Conservation (phyloP, 108 stramenopile species). For the Asterionellopsis glacialis region DNA sequence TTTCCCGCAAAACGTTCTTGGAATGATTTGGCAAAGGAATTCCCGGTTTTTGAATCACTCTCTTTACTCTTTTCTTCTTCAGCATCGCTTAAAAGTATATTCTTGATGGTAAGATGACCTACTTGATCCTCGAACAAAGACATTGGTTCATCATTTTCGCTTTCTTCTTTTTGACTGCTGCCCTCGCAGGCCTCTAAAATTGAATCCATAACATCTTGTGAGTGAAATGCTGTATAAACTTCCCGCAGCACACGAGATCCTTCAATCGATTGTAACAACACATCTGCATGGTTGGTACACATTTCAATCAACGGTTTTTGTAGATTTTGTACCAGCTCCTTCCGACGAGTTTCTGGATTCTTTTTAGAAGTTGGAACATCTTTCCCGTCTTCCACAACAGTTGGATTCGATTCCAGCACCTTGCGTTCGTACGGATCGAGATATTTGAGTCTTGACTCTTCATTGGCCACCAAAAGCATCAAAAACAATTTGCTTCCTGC, state of each 20-base stretch:
- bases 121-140: conserved; percentile 71
- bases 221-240: conserved; percentile 51
- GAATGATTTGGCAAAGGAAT: conserved; percentile 38
- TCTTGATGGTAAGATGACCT: conserved; percentile 70
- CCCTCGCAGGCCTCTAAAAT: conserved; percentile 42
- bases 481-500: conserved; percentile 87
- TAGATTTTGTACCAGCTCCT: conserved; percentile 77
- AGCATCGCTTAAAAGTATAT: conserved; percentile 53
- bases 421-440: conserved; percentile 87
- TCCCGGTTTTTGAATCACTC: conserved; percentile 5
- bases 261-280: conserved; percentile 66
- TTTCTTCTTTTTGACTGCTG: conserved; percentile 8
- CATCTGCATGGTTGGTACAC: conserved; percentile 63
- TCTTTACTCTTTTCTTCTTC: conserved; percentile 26
- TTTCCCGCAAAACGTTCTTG: conserved; percentile 31
- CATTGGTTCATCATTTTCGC: conserved; percentile 7
- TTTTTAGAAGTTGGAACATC: conserved; percentile 81
- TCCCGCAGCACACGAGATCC: conserved; percentile 80
- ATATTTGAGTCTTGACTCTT: conserved; percentile 48
- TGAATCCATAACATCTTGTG: conserved; percentile 31
- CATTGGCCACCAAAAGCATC: conserved; percentile 61
- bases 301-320: conserved; percentile 54
- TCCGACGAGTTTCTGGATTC: conserved; percentile 70
- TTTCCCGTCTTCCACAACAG: conserved; percentile 38
- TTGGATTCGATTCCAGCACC: conserved; percentile 59